phyloP scores from a whole-genome alignment of 2,329 filamentous ascomycete genomes.

The Cadophora luteo-olivacea region DNA sequence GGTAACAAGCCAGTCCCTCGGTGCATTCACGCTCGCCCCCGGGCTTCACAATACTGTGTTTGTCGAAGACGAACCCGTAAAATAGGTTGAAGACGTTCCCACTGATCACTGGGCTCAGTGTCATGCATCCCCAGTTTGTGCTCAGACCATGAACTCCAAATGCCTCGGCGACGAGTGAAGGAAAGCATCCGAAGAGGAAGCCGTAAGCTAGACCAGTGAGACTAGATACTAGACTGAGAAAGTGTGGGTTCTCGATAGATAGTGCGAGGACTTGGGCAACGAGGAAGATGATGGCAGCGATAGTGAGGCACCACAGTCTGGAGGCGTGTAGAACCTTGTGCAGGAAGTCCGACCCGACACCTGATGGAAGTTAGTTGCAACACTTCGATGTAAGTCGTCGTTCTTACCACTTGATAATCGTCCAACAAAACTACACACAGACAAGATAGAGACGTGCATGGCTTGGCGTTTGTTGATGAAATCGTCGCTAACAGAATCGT shows the following conservation, averaged over 20 bases:
- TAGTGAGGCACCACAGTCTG: conserved; percentile 88
- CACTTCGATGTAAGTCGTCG: conserved; percentile 21
- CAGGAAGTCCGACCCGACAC: conserved; percentile 89
- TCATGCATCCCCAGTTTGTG: conserved; percentile 98
- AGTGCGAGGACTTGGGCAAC: conserved; percentile 80
- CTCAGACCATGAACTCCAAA: conserved; percentile 90
- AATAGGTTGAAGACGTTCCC: conserved; percentile 93
- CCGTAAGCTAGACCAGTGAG: conserved; percentile 91
- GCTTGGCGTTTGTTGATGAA: conserved; percentile 85
- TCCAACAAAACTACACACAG: conserved; percentile 83
- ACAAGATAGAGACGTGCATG: conserved; percentile 94
- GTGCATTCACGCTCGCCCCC: conserved; percentile 77
- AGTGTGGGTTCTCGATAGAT: conserved; percentile 76
- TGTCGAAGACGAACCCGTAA: conserved; percentile 85
- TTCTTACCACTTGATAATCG: conserved; percentile 75
- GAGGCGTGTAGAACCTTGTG: conserved; percentile 81
- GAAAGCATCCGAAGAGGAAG: conserved; percentile 92
- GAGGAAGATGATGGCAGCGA: conserved; percentile 79
- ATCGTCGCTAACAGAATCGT: conserved; percentile 71
- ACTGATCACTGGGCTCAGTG: conserved; percentile 82
- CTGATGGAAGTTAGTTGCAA: conserved; percentile 48
- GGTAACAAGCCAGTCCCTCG: conserved; percentile 82
- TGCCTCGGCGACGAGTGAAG: conserved; percentile 85
- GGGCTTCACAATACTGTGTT: conserved; percentile 72
- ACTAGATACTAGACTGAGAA: conserved; percentile 78